Evolutionary conservation across 2,329 filamentous ascomycete genomes (phyloP), one percentile per base, ranked within the genome.

Genomic region (Neofusicoccum sp.): DNA sequence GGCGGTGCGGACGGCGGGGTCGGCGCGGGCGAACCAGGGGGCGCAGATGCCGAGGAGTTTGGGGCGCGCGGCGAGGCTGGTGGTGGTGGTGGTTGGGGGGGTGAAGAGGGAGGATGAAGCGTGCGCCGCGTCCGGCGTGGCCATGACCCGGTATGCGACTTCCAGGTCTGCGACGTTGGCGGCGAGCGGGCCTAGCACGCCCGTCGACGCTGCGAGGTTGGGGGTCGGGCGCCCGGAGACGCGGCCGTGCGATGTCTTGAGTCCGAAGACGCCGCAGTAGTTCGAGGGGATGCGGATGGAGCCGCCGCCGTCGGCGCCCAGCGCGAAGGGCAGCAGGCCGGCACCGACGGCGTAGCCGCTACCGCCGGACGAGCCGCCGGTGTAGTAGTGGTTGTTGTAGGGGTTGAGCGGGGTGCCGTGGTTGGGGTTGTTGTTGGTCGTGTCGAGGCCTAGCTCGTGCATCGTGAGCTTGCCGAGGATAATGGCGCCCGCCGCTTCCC

Each of bases 61-160:
- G 66, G 66, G 73, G 6, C 69, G 69, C 4, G 70, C 64, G 3
- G 81, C 81, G 5, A 72, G 70, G 62, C 68, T 61, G 8, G 70
- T 65, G 1, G 80, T 81, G 7, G 71, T 70, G 63, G 85, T 36
- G 8, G 37, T 37, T 4, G 81, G 76, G 5, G 86, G 81, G 0
- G 84, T 84, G 74, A 96, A 95, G 12, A 82, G 78, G 6, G 83
- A 77, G 16, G 89, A 89, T 6, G 83, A 76, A 0, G 83, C 79
- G 72, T 89, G 84, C 2, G 81, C 76, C 0, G 88, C 85, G 69
- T 96, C 85, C 0, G 92, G 90, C 59, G 87, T 84, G 2, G 90
- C 84, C 84, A 96, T 92, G 69, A 91, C 74, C 56, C 91, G 87
- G 78, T 95, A 97, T n/a, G 90, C 89, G 59, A 93, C 82, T 65